phyloP scores from a whole-genome alignment of 371 early-diverging fungal species.

The Syncephalastrum racemosum region DNA sequence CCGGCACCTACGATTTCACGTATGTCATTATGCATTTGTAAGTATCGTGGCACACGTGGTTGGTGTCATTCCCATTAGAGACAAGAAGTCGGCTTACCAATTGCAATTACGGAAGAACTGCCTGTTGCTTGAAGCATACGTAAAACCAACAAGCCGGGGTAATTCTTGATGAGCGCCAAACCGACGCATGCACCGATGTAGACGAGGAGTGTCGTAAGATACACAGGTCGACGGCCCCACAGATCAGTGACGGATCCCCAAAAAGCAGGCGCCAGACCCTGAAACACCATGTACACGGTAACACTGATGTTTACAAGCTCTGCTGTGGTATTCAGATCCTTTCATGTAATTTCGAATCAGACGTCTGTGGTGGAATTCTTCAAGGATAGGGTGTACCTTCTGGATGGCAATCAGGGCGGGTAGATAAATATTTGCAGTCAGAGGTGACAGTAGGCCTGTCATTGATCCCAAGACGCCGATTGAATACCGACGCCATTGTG shows the following conservation, averaged over 20 bases:
- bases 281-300: slow-evolving; percentile 33
- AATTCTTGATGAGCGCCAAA: slow-evolving; percentile 47
- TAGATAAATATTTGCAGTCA: slow-evolving; percentile 22
- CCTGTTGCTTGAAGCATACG: slow-evolving; percentile 65
- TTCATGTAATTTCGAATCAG: not conserved
- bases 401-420: slow-evolving; percentile 17
- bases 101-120: slow-evolving; percentile 59
- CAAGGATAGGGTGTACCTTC: slow-evolving; percentile 8
- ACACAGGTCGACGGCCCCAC: slow-evolving; percentile 61
- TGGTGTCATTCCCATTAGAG: slow-evolving; percentile 12
- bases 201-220: slow-evolving; percentile 53
- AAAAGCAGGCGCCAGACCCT: slow-evolving; percentile 40
- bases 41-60: slow-evolving; percentile 20
- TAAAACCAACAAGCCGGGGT: slow-evolving; percentile 50
- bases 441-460: slow-evolving; percentile 15
- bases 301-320: slow-evolving; percentile 28
- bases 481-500: not conserved
- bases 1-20: slow-evolving; percentile 11
- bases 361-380: not conserved
- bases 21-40: too few species aligned
- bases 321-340: slow-evolving; percentile 25
- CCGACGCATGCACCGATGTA: slow-evolving; percentile 60
- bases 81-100: slow-evolving; percentile 26
- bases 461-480: not conserved
- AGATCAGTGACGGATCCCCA: slow-evolving; percentile 68